phyloP scores from a whole-genome alignment of 148 eudicot species.

The Spergularia bocconei region DNA sequence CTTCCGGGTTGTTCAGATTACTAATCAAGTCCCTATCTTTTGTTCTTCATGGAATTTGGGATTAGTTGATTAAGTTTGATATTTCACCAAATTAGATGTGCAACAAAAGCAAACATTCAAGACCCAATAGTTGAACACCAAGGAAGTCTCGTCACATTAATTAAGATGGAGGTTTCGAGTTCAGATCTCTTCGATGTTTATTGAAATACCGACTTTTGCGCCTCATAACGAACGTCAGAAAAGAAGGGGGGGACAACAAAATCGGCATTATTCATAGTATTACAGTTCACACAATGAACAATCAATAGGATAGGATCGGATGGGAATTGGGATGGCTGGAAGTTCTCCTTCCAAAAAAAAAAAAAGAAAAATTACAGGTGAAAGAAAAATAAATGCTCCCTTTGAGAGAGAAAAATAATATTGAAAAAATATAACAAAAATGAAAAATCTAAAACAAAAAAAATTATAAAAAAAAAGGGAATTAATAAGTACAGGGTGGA shows the following conservation, averaged over 20 bases:
- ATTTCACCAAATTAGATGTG: constrained; percentile 11
- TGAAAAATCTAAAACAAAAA: background rate
- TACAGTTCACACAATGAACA: constrained; percentile 24
- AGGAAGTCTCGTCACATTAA: background rate
- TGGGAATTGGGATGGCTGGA: background rate
- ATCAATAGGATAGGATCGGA: background rate
- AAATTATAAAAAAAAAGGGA: background rate
- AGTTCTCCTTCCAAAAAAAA: constrained; percentile 16
- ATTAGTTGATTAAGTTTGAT: constrained; percentile 1
- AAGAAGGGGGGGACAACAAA: background rate
- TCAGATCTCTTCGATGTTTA: too few relatives aligned
- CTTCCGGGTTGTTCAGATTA: constrained; percentile 15
- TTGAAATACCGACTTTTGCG: too few relatives aligned
- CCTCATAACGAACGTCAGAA: background rate
- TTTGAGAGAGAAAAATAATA: constrained; percentile 6
- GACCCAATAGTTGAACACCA: constrained; percentile 4
- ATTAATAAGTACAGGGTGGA: constrained; percentile 23
- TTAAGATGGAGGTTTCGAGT: too few relatives aligned
- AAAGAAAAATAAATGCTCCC: background rate
- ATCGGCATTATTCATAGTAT: constrained; percentile 23
- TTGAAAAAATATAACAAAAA: background rate
- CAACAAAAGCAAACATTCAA: constrained; percentile 13
- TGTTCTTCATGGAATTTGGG: background rate
- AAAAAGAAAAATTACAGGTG: constrained; percentile 16
- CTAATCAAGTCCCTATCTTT: background rate